These are phyloP conservation scores for Collybia mongolica DNA, from an alignment of 768 basidiomycete species.

Conservation along the genomic window DNA sequence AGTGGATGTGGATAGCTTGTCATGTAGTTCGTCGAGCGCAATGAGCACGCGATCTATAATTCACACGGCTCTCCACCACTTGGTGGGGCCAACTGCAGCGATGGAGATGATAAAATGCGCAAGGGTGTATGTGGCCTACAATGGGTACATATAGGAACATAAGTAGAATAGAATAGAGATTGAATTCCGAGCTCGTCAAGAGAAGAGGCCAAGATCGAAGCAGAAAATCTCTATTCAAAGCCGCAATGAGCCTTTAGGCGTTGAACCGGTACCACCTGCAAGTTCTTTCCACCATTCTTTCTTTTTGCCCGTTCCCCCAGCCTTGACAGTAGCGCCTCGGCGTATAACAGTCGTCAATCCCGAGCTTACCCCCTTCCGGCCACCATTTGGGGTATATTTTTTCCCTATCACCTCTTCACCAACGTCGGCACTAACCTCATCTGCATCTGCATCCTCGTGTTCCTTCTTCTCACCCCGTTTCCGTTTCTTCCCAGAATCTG, in stretches of 20 bases:
- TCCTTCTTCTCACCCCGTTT: slow-evolving; percentile 15
- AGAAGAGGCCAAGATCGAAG: no score
- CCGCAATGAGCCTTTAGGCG: slow-evolving; percentile 20
- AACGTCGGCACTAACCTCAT: slow-evolving; percentile 8
- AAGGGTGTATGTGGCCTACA: no score
- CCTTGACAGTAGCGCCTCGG: slow-evolving; percentile 17
- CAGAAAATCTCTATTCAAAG: background rate
- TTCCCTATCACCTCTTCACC: slow-evolving; percentile 3
- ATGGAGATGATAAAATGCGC: no score
- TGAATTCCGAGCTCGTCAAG: no score
- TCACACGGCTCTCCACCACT: background rate
- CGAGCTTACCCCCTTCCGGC: slow-evolving; percentile 63
- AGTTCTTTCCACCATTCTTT: slow-evolving; percentile 50
- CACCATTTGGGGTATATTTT: slow-evolving; percentile 43
- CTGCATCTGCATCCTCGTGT: slow-evolving; percentile 14
- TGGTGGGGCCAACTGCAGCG: no score
- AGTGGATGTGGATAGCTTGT: background rate
- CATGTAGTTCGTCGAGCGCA: background rate
- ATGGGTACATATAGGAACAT: no score
- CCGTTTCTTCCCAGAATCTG: slow-evolving; percentile 16
- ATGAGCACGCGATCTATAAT: slow-evolving; percentile 14
- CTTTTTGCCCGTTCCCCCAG: slow-evolving; percentile 7
- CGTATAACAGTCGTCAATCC: slow-evolving; percentile 54
- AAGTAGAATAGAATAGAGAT: no score
- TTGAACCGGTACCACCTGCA: slow-evolving; percentile 11